Percentiles rank a stretch among this genome's conserved stretches.
Conservation (phyloP, 78 protist genomes). For the Guillardia theta region DNA sequence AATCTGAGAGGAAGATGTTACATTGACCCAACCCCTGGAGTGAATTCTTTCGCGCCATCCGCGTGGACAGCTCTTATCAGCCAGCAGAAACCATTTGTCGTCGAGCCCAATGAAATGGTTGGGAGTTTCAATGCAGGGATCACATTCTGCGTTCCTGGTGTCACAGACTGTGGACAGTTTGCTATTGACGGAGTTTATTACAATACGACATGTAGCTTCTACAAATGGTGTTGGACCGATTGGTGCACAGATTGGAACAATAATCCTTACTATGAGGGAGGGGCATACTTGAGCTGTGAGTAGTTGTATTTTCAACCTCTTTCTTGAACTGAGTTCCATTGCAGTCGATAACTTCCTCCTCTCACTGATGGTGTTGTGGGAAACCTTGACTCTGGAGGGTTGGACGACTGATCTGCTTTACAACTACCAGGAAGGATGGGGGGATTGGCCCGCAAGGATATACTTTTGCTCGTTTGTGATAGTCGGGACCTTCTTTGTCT, state of each 20-base stretch:
- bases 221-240: background rate
- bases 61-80: background rate
- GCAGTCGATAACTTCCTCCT: constrained; percentile 57
- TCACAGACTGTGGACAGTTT: background rate
- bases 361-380: constrained; percentile 45
- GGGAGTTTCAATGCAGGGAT: background rate
- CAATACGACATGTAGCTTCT: background rate
- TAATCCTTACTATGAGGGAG: background rate
- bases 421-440: background rate
- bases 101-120: background rate
- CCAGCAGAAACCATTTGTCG: constrained; percentile 9
- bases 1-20: background rate
- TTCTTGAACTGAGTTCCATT: background rate
- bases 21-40: background rate
- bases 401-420: constrained; percentile 61
- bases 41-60: background rate
- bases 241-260: constrained; percentile 1
- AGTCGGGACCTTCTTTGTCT: constrained; percentile 43
- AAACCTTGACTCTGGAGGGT: constrained; percentile 44
- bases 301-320: background rate
- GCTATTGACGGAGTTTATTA: background rate
- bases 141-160: background rate
- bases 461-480: constrained; percentile 42
- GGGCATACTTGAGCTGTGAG: background rate
- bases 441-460: background rate